Conservation (phyloP, 805 yeast species). For the Candida ficus region DNA sequence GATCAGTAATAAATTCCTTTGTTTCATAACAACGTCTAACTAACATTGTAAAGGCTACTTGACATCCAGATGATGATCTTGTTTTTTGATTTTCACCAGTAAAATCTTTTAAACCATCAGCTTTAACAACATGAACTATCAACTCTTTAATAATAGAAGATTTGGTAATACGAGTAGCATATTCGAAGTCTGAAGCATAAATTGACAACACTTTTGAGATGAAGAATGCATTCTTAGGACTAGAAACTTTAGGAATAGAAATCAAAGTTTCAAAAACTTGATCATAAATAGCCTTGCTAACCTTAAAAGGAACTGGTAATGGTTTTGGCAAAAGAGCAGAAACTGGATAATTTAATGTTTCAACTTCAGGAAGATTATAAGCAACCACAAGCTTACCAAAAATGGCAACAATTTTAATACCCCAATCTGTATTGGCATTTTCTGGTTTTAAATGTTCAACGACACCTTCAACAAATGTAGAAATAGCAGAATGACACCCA, state of each 20-base stretch:
- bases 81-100: conserved; percentile 26
- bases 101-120: conserved; percentile 25
- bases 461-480: conserved; percentile 33
- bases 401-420: conserved; percentile 49
- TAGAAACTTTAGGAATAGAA: conserved; percentile 33
- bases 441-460: conserved; percentile 32
- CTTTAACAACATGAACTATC: conserved; percentile 32
- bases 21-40: conserved; percentile 71
- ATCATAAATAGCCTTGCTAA: conserved; percentile 22
- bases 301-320: conserved; percentile 20
- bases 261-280: conserved; percentile 41
- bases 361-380: conserved; percentile 44
- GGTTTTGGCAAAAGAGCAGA: conserved; percentile 14
- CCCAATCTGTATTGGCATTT: conserved; percentile 46
- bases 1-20: conserved; percentile 38
- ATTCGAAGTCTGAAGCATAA: conserved; percentile 41
- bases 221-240: conserved; percentile 44
- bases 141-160: conserved; percentile 40
- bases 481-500: conserved; percentile 29
- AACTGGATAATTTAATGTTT: conserved; percentile 25
- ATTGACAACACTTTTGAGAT: conserved; percentile 51
- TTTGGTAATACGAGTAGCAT: conserved; percentile 36
- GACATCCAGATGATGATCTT: conserved; percentile 35
- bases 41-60: conserved; percentile 46
- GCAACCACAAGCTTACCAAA: conserved; percentile 51